Evolutionary conservation across 192 early-diverging fungal genomes (phyloP), one percentile per base, ranked within the genome.

Genomic region (Chytriomyces confervae): DNA sequence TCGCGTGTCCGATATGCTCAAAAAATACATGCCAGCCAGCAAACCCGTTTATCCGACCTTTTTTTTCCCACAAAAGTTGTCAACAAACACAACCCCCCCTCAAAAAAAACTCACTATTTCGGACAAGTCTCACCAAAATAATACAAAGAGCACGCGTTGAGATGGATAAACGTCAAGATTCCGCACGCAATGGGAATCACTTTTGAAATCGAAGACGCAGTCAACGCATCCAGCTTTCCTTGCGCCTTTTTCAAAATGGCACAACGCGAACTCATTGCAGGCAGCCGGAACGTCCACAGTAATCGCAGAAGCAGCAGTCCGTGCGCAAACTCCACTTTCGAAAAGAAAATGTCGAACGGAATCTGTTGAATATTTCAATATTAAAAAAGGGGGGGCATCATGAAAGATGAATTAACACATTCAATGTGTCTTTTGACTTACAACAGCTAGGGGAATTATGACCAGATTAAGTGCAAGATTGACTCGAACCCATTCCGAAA

Each of bases 101-200:
- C 20, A 36, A 71, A 71, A 27, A 27, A 36, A 0, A 36, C 36
- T 36, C 36, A 36, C 36, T 2, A 36, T 36, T 36, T 36, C 36
- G 36, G 36, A 0, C 69, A 48, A 3, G 50, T 71, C 49, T 57
- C 9, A 7, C 69, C 69, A 36, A 71, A 71, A 44, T 20, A 71
- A 61, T 71, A 71, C 69, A 71, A 27, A n/a, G 20, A 50, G 69
- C 69, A 71, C 13, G 69, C 69, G 36, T 71, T 71, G 9, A 57
- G 27, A 44, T 71, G 69, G 2, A 71, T n/a, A 53, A 71, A 71
- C 20, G 50, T 57, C 20, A 71, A 57, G 8, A 71, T 71, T n/a
- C 20, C 69, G 57, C n/a, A 16, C 7, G 57, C 69, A 18, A 71
- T 71, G 29, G 49, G 49, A 29, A 71, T 71, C 8, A 71, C 43